phyloP scores from a whole-genome alignment of 2,329 filamentous ascomycete genomes.

The Phoma herbarum region DNA sequence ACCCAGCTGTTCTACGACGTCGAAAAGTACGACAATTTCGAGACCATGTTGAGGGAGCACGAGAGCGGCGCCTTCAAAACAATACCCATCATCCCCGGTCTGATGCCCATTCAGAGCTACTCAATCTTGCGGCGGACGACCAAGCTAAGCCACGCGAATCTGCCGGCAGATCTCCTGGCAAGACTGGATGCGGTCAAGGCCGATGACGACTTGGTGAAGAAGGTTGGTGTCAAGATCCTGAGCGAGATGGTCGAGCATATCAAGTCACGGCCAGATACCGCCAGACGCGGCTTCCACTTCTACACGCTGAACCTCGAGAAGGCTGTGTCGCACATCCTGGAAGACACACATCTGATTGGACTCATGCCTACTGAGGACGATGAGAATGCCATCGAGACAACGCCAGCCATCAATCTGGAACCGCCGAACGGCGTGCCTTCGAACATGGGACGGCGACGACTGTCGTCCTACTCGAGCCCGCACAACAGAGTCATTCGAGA shows the following conservation, averaged over 20 bases:
- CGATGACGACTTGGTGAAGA: conserved; percentile 84
- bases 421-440: conserved; percentile 37
- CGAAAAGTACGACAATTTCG: conserved; percentile 81
- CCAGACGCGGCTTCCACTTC: conserved; percentile 83
- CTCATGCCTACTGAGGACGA: conserved; percentile 55
- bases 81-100: conserved; percentile 88
- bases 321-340: conserved; percentile 90
- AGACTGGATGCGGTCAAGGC: conserved; percentile 77
- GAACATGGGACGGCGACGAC: conserved; percentile 62
- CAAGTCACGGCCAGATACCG: conserved; percentile 64
- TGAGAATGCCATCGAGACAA: conserved; percentile 59
- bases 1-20: conserved; percentile 97
- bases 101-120: conserved; percentile 98
- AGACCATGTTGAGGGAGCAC: conserved; percentile 78
- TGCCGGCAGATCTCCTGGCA: conserved; percentile 75
- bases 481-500: conserved; percentile 88
- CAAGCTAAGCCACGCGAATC: conserved; percentile 88
- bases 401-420: conserved; percentile 46
- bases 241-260: conserved; percentile 84
- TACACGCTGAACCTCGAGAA: conserved; percentile 98
- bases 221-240: conserved; percentile 81
- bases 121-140: conserved; percentile 93
- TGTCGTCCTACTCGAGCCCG: conserved; percentile 85
- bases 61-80: conserved; percentile 84
- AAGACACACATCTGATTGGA: conserved; percentile 84